Conservation (phyloP, 176 grass and related monocot species). For the Microstegium vimineum region DNA sequence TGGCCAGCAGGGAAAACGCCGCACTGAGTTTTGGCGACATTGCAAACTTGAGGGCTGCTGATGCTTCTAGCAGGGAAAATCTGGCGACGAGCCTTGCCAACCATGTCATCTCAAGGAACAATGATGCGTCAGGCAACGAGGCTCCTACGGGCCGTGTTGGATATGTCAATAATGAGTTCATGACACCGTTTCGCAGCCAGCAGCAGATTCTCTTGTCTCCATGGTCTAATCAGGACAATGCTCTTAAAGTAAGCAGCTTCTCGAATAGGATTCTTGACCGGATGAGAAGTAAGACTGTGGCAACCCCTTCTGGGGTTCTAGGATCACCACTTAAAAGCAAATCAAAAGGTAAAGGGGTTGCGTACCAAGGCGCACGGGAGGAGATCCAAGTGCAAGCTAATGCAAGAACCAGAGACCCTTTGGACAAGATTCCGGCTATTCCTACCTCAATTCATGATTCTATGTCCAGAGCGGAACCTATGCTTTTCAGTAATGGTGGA, state of each 20-base stretch:
- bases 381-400: constrained; percentile 38
- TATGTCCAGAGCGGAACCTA: constrained; percentile 30
- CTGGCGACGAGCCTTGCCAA: background rate
- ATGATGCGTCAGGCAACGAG: constrained; percentile 1
- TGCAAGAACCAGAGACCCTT: constrained; percentile 37
- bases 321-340: constrained; percentile 43
- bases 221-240: constrained; percentile 29
- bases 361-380: constrained; percentile 32
- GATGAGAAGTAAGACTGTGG: constrained; percentile 41
- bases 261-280: constrained; percentile 42
- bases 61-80: constrained; percentile 19
- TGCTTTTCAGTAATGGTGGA: constrained; percentile 23
- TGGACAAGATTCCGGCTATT: constrained; percentile 41
- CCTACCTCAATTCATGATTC: constrained; percentile 29
- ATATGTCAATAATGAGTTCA: constrained; percentile 36
- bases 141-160: constrained; percentile 6
- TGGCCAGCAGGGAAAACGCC: constrained; percentile 10
- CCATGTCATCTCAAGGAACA: background rate
- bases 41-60: constrained; percentile 28
- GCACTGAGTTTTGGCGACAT: background rate
- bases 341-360: constrained; percentile 79
- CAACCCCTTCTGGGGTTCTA: constrained; percentile 29
- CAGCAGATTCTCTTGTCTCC: constrained; percentile 33
- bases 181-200: constrained; percentile 34
- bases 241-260: constrained; percentile 35